Conservation (phyloP, 1,284 basidiomycete species). For the Tremellales sp. region DNA sequence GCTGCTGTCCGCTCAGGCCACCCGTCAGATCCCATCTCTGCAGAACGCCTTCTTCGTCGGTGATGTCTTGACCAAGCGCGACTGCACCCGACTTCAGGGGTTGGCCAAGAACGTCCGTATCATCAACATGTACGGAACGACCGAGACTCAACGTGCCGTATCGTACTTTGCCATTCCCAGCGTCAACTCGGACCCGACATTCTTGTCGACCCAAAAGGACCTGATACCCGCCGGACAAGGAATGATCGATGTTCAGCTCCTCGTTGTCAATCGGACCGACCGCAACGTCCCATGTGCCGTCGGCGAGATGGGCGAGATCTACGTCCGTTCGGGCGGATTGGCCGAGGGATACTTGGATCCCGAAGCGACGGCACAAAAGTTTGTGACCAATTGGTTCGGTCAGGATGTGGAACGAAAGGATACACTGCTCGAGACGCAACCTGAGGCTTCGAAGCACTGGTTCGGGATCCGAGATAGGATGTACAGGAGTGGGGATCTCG, state of each 20-base stretch:
- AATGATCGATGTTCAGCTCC: slow-evolving; percentile 96
- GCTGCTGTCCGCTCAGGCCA: slow-evolving; percentile 92
- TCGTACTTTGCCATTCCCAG: slow-evolving; percentile 94
- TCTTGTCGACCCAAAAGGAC: slow-evolving; percentile 92
- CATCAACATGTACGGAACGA: slow-evolving; percentile 99
- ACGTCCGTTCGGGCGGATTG: slow-evolving; percentile 92
- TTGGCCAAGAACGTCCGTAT: slow-evolving; percentile 90
- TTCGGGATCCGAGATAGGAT: slow-evolving; percentile 96
- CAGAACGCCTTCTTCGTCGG: slow-evolving; percentile 96
- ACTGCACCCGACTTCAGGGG: slow-evolving; percentile 90
- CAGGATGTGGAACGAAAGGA: slow-evolving; percentile 59
- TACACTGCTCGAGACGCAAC: slow-evolving; percentile 61
- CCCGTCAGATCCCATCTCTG: slow-evolving; percentile 79
- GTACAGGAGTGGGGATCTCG: slow-evolving; percentile 96
- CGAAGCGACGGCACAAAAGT: slow-evolving; percentile 82
- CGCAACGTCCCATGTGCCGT: slow-evolving; percentile 83
- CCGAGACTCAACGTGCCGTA: slow-evolving; percentile 97
- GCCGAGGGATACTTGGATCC: slow-evolving; percentile 92
- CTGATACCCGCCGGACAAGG: slow-evolving; percentile 97
- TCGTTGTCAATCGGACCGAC: slow-evolving; percentile 94
- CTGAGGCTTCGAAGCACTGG: slow-evolving; percentile 72
- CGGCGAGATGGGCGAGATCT: slow-evolving; percentile 98
- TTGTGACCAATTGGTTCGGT: slow-evolving; percentile 88
- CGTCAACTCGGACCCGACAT: slow-evolving; percentile 77
- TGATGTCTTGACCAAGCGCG: slow-evolving; percentile 97